Percentiles rank a stretch among this genome's conserved stretches.
These are phyloP conservation scores for Collybiopsis luxurians DNA, from an alignment of 768 basidiomycete genomes.

Conservation along the genomic window DNA sequence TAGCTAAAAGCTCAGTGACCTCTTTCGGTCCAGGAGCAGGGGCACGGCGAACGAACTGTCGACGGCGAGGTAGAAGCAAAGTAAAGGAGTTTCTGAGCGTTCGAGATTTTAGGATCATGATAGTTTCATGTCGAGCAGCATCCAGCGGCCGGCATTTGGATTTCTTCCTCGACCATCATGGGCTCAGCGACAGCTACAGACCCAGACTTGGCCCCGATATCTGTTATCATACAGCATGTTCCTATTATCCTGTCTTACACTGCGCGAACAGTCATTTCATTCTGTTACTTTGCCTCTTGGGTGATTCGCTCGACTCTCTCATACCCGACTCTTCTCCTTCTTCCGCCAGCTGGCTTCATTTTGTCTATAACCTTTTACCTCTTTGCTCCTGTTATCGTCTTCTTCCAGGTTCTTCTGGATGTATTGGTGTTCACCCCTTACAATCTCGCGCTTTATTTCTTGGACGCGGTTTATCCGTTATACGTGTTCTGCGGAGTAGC, in stretches of 20 bases:
- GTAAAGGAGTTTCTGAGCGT: background rate
- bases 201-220: background rate
- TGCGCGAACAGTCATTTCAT: background rate
- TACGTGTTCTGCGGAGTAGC: conserved; percentile 58
- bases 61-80: background rate
- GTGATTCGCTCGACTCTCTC: background rate
- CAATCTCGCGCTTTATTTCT: conserved; percentile 29
- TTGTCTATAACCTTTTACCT: conserved; percentile 35
- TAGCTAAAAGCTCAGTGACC: conserved; percentile 56
- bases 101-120: background rate
- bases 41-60: conserved; percentile 27
- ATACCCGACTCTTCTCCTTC: background rate
- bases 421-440: conserved; percentile 47
- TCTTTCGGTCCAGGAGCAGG: conserved; percentile 51
- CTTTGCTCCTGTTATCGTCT: conserved; percentile 45
- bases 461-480: conserved; percentile 48
- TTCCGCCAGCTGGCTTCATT: conserved; percentile 16
- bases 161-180: background rate
- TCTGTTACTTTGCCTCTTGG: background rate
- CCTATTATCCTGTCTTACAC: background rate
- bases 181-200: background rate
- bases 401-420: conserved; percentile 37
- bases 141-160: background rate
- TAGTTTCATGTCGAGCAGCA: background rate
- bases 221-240: background rate